phyloP scores from a whole-genome alignment of 2,329 filamentous ascomycete species.

The Xylaria hypoxylon region DNA sequence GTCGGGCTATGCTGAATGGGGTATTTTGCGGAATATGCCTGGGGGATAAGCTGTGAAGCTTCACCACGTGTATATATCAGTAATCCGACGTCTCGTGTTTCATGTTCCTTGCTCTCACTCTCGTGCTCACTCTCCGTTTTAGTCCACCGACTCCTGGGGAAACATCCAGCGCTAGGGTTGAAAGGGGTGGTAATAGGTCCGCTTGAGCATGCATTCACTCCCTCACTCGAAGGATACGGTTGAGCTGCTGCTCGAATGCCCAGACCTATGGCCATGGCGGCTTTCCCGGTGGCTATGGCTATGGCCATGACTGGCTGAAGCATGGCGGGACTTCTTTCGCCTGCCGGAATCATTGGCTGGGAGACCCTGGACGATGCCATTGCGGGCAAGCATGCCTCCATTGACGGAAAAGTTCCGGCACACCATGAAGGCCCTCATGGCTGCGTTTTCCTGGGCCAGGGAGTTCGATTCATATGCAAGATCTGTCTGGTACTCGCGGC shows the following conservation, averaged over 20 bases:
- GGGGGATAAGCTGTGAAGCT: slow-evolving; percentile 54
- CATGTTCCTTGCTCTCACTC: slow-evolving; percentile 36
- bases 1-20: slow-evolving; percentile 48
- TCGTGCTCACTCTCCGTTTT: slow-evolving; percentile 34
- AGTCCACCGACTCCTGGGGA: slow-evolving; percentile 43
- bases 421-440: slow-evolving; percentile 96
- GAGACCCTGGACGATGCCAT: slow-evolving; percentile 75
- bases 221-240: slow-evolving; percentile 69
- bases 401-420: slow-evolving; percentile 98
- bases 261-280: slow-evolving; percentile 64
- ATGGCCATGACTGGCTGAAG: slow-evolving; percentile 56
- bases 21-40: slow-evolving; percentile 51
- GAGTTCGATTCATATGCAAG: slow-evolving; percentile 83
- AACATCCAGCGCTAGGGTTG: slow-evolving; percentile 44
- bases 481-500: slow-evolving; percentile 95
- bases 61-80: slow-evolving; percentile 54
- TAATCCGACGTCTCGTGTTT: slow-evolving; percentile 45
- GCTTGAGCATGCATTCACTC: slow-evolving; percentile 25
- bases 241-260: slow-evolving; percentile 72
- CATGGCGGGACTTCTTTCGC: slow-evolving; percentile 65
- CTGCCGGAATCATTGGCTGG: slow-evolving; percentile 66
- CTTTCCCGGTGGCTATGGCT: slow-evolving; percentile 58
- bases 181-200: slow-evolving; percentile 22
- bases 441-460: slow-evolving; percentile 90
- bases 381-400: slow-evolving; percentile 85